phyloP scores from a whole-genome alignment of 2,329 filamentous ascomycete genomes.

The Calonectria pseudoturangicola region DNA sequence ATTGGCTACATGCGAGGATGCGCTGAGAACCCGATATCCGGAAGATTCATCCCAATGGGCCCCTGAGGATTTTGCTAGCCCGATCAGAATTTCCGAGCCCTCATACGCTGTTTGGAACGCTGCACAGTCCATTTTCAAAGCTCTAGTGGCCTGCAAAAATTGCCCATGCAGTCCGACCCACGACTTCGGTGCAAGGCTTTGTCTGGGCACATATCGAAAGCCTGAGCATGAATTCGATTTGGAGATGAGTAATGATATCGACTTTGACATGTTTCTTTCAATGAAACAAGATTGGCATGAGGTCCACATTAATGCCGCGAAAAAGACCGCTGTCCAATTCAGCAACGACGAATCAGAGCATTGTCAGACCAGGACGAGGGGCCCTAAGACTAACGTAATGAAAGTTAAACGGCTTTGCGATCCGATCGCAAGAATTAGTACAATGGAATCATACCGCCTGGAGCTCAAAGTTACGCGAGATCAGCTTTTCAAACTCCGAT shows the following conservation, averaged over 20 bases:
- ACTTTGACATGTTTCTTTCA: slow-evolving; percentile 42
- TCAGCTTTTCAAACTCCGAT: slow-evolving; percentile 36
- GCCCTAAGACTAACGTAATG: not conserved
- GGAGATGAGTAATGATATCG: slow-evolving; percentile 1
- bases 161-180: slow-evolving; percentile 31
- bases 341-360: not conserved
- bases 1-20: slow-evolving; percentile 18
- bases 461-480: slow-evolving; percentile 32
- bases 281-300: slow-evolving; percentile 30
- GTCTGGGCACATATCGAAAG: slow-evolving; percentile 37
- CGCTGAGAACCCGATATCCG: slow-evolving; percentile 25
- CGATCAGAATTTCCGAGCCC: slow-evolving; percentile 30
- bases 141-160: not conserved
- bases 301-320: slow-evolving; percentile 19
- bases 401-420: slow-evolving; percentile 33
- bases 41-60: slow-evolving; percentile 31
- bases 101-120: slow-evolving; percentile 32
- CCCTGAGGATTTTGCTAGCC: slow-evolving; percentile 12
- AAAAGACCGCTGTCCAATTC: slow-evolving; percentile 13
- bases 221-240: not conserved
- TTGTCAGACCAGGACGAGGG: not conserved
- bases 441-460: slow-evolving; percentile 24
- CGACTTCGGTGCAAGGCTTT: slow-evolving; percentile 30
- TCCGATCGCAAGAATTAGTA: slow-evolving; percentile 14
- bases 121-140: slow-evolving; percentile 39